phyloP scores from a whole-genome alignment of 768 basidiomycete species.

The Exsudoporus frostii region DNA sequence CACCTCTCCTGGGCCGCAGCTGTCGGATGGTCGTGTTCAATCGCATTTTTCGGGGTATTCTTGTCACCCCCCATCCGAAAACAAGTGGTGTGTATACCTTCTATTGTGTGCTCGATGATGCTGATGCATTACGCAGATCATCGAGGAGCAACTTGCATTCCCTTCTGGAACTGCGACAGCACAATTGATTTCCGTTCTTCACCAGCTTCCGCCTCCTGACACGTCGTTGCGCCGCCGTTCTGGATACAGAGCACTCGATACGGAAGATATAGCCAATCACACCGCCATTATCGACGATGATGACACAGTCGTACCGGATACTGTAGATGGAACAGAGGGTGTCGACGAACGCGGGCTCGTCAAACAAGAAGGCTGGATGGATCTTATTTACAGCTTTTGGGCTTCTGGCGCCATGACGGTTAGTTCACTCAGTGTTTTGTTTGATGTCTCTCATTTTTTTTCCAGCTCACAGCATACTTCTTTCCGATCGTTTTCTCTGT shows the following conservation, averaged over 20 bases:
- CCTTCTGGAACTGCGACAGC: conserved; percentile 97
- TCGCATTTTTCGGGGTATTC: conserved; percentile 99
- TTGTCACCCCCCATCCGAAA: conserved; percentile 91
- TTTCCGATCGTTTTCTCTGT: conserved; percentile 87
- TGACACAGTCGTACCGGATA: conserved; percentile 17
- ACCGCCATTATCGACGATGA: conserved; percentile 2
- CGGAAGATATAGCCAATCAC: conserved; percentile 31
- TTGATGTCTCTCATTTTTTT: conserved; percentile 1
- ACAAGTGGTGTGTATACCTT: conserved; percentile 69
- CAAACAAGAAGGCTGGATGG: conserved; percentile 70
- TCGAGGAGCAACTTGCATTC: conserved; percentile 91
- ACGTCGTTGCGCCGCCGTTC: conserved; percentile 50
- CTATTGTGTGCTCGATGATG: background rate
- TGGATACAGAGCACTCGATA: conserved; percentile 48
- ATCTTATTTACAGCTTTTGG: conserved; percentile 74
- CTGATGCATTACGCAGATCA: conserved; percentile 51
- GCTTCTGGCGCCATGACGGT: conserved; percentile 78
- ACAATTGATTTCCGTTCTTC: conserved; percentile 88
- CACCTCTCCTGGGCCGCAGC: conserved; percentile 69
- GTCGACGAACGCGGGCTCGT: conserved; percentile 45
- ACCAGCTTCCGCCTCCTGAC: conserved; percentile 68
- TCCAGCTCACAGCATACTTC: conserved; percentile 80
- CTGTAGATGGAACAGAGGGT: conserved; percentile 25
- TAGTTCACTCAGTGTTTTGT: conserved; percentile 20
- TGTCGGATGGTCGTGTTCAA: conserved; percentile 82